A percentile compares a stretch with the other conserved stretches of the same genome.
phyloP scores from a whole-genome alignment of 495 filamentous ascomycete species.

The Apodospora peruviana region DNA sequence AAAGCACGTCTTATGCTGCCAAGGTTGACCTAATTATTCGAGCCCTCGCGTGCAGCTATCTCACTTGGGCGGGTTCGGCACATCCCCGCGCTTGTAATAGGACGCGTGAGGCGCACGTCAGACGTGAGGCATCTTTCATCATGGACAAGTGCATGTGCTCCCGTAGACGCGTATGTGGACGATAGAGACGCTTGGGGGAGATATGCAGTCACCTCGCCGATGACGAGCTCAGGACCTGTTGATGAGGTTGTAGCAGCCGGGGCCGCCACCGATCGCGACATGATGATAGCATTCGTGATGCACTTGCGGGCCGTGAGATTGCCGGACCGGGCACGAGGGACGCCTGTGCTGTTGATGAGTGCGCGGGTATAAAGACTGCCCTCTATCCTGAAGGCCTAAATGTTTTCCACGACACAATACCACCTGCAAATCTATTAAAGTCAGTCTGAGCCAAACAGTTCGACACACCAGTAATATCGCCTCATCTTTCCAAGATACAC shows the following conservation, averaged over 20 bases:
- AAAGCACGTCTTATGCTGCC: background rate
- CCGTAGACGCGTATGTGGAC: background rate
- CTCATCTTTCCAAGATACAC: background rate
- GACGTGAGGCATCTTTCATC: conserved; percentile 13
- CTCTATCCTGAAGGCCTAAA: background rate
- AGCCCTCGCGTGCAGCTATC: background rate
- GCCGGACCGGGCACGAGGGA: background rate
- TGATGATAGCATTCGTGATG: background rate
- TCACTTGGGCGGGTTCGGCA: background rate
- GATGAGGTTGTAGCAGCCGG: background rate
- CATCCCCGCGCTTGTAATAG: conserved; percentile 1
- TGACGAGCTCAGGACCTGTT: background rate
- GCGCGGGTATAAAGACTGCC: background rate
- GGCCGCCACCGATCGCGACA: background rate
- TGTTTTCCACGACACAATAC: background rate
- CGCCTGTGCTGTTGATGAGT: background rate
- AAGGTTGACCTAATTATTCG: background rate
- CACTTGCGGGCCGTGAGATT: background rate
- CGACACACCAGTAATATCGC: background rate
- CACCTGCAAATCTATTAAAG: background rate
- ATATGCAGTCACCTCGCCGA: conserved; percentile 1
- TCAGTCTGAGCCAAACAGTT: background rate
- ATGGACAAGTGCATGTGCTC: too few relatives aligned
- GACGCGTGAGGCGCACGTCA: conserved; percentile 17
- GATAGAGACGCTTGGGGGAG: too few relatives aligned